Conservation (phyloP, 2,329 filamentous ascomycete genomes). For the Coleophoma crateriformis region DNA sequence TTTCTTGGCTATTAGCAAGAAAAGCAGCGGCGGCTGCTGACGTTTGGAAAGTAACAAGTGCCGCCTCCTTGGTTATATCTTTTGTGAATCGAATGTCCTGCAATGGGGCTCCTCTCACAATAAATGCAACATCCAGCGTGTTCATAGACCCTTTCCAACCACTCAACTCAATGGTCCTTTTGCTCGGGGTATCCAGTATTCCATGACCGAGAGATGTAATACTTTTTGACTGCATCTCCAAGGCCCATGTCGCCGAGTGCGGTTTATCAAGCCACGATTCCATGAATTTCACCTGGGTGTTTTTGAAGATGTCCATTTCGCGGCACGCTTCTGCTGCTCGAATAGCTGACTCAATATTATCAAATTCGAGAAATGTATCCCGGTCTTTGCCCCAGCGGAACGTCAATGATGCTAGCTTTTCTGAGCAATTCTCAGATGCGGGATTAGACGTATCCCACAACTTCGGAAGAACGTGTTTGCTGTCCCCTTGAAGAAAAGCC, state of each 20-base stretch:
- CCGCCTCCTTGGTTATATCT: too few relatives aligned
- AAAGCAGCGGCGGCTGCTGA: slow-evolving; percentile 1
- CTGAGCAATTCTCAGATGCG: slow-evolving; percentile 1
- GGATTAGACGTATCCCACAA: slow-evolving; percentile 32
- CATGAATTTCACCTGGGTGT: neutral
- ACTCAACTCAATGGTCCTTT: too few relatives aligned
- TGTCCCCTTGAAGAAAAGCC: slow-evolving; percentile 43
- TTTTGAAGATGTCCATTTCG: neutral
- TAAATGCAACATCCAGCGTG: neutral
- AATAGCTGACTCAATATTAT: neutral
- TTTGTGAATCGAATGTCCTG: neutral
- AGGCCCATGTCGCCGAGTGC: neutral
- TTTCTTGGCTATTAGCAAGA: neutral
- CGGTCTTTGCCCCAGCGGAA: slow-evolving; percentile 2
- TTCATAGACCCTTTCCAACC: too few relatives aligned
- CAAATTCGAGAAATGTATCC: neutral
- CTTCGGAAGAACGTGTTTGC: slow-evolving; percentile 35
- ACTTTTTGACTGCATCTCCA: neutral
- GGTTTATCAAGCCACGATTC: neutral
- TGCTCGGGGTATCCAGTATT: too few relatives aligned
- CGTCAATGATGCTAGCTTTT: slow-evolving; percentile 14
- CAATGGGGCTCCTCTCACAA: neutral
- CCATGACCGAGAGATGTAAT: too few relatives aligned
- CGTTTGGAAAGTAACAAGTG: too few relatives aligned
- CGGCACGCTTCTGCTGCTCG: neutral